Percentiles rank a stretch among this genome's conserved stretches.
Evolutionary conservation across 1,284 basidiomycete genomes (phyloP).

Genomic region (Marasmius oreades): DNA sequence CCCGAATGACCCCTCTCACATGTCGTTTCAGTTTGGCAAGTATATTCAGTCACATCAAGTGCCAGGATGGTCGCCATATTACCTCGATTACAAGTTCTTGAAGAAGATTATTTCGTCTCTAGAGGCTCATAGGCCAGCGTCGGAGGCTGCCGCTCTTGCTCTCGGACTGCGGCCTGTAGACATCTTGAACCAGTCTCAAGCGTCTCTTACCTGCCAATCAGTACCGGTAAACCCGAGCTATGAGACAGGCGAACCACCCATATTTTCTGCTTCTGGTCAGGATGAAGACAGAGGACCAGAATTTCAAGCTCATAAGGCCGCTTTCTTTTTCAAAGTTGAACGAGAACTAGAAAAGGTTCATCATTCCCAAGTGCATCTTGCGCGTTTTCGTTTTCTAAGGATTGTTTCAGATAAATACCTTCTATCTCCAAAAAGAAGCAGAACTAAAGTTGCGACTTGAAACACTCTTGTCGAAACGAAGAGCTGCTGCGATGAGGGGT

Average conservation of each 20-base stretch:
- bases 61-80: conserved; percentile 95
- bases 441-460: conserved; percentile 91
- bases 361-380: background rate
- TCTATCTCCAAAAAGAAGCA: conserved; percentile 97
- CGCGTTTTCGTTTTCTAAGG: conserved; percentile 2
- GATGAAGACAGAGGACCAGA: conserved; percentile 70
- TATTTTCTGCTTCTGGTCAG: conserved; percentile 56
- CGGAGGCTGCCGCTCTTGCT: conserved; percentile 86
- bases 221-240: conserved; percentile 24
- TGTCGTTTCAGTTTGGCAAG: conserved; percentile 84
- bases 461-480: conserved; percentile 91
- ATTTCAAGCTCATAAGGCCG: conserved; percentile 93
- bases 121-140: conserved; percentile 83
- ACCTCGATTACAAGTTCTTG: conserved; percentile 97
- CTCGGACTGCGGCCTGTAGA: conserved; percentile 77
- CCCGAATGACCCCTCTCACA: conserved; percentile 12
- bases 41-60: conserved; percentile 96
- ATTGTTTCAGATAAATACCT: conserved; percentile 85
- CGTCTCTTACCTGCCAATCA: conserved; percentile 17
- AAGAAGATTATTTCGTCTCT: conserved; percentile 99
- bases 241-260: conserved; percentile 41
- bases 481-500: conserved; percentile 73
- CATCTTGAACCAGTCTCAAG: conserved; percentile 34
- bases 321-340: conserved; percentile 99
- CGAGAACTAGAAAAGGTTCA: conserved; percentile 94